Base-by-base conservation (phyloP, 176 grass and related monocot species). In the Rhynchospora tenuis region DNA sequence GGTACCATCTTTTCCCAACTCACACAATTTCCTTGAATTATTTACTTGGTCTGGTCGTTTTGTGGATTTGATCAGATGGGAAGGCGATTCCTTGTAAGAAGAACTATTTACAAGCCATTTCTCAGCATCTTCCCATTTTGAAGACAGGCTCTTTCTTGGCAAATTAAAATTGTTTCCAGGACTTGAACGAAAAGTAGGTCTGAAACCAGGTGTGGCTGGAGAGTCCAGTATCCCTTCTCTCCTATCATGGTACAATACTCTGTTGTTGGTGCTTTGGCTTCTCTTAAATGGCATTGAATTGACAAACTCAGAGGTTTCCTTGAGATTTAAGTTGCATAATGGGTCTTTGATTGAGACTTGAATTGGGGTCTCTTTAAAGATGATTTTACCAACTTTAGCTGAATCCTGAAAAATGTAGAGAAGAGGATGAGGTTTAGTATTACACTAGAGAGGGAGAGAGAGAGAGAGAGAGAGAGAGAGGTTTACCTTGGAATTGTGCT, bases 91-190 rank as follows among this genome's bases (percentile, higher is more conserved):
- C 33, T 86, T 73, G 29, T 90, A 87, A 1, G 91, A 82, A 24
- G 93, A 85, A 38, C 91, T 89, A n/a, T 81, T 90, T 47, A 88
- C 83, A 58, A 96, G 68, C 97, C 97, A 99, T 83, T 95, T 99
- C 93, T 99, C 97, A 1, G 97, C 97, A 85, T 99, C 97, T 78
- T 99, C 97, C 97, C 97, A 99, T 89, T 99, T 99, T 56, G 97
- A 96, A 31, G 97, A 93, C 24, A 96, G 68, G 0, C 85, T 90
- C 88, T 89, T 81, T 55, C 91, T 90, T 28, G 83, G 66, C 0
- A 84, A 82, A 82, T 78, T 84, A 80, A 88, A 67, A 59, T 90
- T 90, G 33, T 81, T 42, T 58, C 84, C 85, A 13, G 90, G 89
- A 6, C 79, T 82, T 0, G 92, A 88, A 38, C 92, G 90, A 8